Base-by-base conservation (phyloP, 2,329 filamentous ascomycete species). In the Biscogniauxia mediterranea region DNA sequence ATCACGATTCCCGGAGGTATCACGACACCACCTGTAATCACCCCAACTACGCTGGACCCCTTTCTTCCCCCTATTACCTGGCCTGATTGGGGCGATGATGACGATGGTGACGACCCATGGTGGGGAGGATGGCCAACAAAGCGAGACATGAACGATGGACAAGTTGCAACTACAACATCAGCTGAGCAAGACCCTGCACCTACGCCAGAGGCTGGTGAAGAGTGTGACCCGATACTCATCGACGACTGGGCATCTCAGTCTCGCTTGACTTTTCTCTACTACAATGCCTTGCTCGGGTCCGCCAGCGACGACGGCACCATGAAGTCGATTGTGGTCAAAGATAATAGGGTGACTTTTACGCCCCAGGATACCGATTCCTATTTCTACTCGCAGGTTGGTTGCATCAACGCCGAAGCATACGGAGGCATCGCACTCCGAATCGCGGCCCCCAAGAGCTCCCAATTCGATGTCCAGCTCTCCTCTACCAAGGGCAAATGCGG, bases 171-270 rank as follows among this genome's bases (percentile, higher is more conserved):
- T 23, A 21, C 20, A 7, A 4, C 17, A 8, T 23, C 51, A 23
- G 11, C 60, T 25, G 54, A 54, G 21, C 15, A 62, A 25, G 51
- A 58, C 11, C 55, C 65, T n/a, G 21, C 57, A 5, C 56, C 61
- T 5, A 62, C 62, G 46, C 59, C 58, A 7, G 68, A 60, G 15
- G 59, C 55, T 1, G 58, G 52, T 6, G 61, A 61, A 0, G 62
- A 64, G 0, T 84, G 81, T 68, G 71, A 74, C 11, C 70, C 75
- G 42, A 72, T 83, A 6, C 69, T 85, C 25, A 78, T 87, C 58
- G 85, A 88, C 64, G 85, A 88, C 74, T 88, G 83, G 80, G 78
- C 78, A 58, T 87, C 85, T 8, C 85, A 88, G 69, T 87, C 85
- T 5, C 83, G 85, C 28, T 72, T 87, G 57, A 85, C 82, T 1